A percentile compares a stretch with the other conserved stretches of the same genome.
Evolutionary conservation across 257 asterid genomes (phyloP).

Genomic region (Galeopsis tetrahit): DNA sequence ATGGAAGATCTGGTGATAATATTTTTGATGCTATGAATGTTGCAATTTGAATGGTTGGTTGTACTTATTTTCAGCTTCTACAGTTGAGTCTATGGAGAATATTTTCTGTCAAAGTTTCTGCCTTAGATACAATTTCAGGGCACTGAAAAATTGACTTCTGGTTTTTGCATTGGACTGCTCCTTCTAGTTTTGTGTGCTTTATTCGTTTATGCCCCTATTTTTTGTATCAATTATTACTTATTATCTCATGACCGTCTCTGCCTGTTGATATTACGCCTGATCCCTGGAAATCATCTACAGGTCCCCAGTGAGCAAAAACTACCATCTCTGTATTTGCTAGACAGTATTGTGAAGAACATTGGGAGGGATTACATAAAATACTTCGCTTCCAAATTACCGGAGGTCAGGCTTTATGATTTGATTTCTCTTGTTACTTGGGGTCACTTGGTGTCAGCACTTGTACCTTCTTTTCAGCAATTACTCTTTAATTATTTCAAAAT

Average conservation of each 20-base stretch:
- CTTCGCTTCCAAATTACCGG: constrained; percentile 75
- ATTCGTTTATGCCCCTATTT: constrained; percentile 7
- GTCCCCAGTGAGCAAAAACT: constrained; percentile 90
- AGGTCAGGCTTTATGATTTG: constrained; percentile 56
- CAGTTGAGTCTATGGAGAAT: not conserved
- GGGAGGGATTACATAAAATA: constrained; percentile 89
- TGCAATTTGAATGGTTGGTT: not conserved
- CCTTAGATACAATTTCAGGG: not conserved
- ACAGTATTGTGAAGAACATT: constrained; percentile 97
- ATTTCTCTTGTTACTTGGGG: constrained; percentile 14
- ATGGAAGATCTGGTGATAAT: not conserved
- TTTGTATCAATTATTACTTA: constrained; percentile 7
- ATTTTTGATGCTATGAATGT: not conserved
- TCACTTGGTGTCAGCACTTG: not conserved
- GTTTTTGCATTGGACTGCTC: constrained; percentile 27
- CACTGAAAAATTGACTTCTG: constrained; percentile 16
- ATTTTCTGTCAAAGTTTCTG: not conserved
- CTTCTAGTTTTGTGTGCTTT: not conserved
- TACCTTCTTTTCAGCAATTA: constrained; percentile 3
- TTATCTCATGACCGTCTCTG: constrained; percentile 8
- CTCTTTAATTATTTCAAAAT: not conserved
- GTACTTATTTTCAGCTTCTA: constrained; percentile 7
- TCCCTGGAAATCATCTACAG: constrained; percentile 54
- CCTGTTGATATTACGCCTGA: constrained; percentile 39
- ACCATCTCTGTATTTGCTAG: constrained; percentile 92